phyloP scores from a whole-genome alignment of 805 yeast genomes.

The Yamadazyma endophytica region DNA sequence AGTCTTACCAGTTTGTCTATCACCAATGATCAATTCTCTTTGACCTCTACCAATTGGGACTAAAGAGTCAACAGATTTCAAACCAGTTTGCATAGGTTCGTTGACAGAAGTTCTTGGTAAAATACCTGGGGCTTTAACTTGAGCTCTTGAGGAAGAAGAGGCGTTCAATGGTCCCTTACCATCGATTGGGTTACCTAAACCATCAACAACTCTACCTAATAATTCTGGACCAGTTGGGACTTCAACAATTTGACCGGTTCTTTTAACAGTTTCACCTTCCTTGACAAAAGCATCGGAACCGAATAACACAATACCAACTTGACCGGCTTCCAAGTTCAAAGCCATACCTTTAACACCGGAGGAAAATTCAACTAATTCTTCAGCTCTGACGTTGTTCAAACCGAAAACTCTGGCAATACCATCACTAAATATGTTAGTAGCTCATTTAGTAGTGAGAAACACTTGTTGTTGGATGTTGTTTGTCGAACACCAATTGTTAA shows the following conservation, averaged over 20 bases:
- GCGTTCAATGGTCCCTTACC: slow-evolving; percentile 98
- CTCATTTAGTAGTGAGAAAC: background rate
- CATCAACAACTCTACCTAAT: slow-evolving; percentile 99
- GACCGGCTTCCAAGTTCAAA: slow-evolving; percentile 99
- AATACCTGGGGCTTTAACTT: slow-evolving; percentile 99
- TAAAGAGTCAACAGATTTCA: slow-evolving; percentile 97
- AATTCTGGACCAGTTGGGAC: slow-evolving; percentile 98
- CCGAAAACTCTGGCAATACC: slow-evolving; percentile 99
- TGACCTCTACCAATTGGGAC: slow-evolving; percentile 99
- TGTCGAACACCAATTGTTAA: background rate
- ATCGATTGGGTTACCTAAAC: slow-evolving; percentile 98
- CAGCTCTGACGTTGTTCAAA: slow-evolving; percentile 99
- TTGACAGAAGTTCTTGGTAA: slow-evolving; percentile 97
- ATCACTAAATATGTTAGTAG: slow-evolving; percentile 66
- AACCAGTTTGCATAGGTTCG: slow-evolving; percentile 99
- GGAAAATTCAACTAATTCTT: slow-evolving; percentile 98
- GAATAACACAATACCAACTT: slow-evolving; percentile 99
- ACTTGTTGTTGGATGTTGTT: too few species aligned
- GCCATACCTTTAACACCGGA: slow-evolving; percentile 99
- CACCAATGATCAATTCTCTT: slow-evolving; percentile 99
- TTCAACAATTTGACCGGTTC: slow-evolving; percentile 99
- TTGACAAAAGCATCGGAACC: slow-evolving; percentile 98
- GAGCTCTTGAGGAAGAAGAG: slow-evolving; percentile 86
- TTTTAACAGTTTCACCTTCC: slow-evolving; percentile 99
- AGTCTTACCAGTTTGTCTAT: slow-evolving; percentile 99